Evolutionary conservation across 345 rosid species (phyloP).

Genomic region (Eucalyptus tenuipes): DNA sequence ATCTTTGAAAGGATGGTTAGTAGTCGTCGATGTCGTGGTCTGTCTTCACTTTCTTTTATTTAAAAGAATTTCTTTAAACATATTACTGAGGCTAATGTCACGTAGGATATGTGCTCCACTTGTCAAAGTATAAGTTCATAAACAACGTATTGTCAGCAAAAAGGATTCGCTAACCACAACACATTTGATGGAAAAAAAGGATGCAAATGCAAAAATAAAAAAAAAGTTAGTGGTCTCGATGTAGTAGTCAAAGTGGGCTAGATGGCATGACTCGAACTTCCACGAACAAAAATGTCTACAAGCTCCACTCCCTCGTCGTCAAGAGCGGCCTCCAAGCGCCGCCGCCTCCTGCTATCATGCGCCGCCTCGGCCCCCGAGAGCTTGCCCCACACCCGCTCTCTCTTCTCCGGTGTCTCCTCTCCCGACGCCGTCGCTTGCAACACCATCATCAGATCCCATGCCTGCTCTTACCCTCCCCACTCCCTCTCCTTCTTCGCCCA

Average conservation of each 20-base stretch:
- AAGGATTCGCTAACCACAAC: neutral
- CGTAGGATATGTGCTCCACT: neutral
- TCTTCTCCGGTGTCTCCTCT: constrained; percentile 3
- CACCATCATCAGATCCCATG: constrained; percentile 26
- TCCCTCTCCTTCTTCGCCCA: constrained; percentile 19
- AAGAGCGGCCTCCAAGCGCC: neutral
- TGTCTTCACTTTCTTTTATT: neutral
- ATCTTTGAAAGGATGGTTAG: neutral
- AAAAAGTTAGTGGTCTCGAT: neutral
- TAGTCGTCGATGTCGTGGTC: neutral
- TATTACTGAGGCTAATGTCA: neutral
- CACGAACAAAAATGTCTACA: constrained; percentile 9
- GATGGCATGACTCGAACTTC: neutral
- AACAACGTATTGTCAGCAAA: neutral
- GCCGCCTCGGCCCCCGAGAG: constrained; percentile 12
- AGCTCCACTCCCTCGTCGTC: constrained; percentile 12
- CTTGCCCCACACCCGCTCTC: constrained; percentile 12
- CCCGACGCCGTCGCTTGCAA: constrained; percentile 33
- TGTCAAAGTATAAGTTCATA: neutral
- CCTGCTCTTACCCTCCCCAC: constrained; percentile 12
- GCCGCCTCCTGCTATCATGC: constrained; percentile 9
- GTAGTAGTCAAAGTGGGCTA: neutral
- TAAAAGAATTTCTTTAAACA: no score
- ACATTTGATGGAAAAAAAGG: neutral
- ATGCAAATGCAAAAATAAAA: neutral